A percentile compares a stretch with the other conserved stretches of the same genome.
phyloP scores from a whole-genome alignment of 306 rosid genomes.

The Trifolium pratense region DNA sequence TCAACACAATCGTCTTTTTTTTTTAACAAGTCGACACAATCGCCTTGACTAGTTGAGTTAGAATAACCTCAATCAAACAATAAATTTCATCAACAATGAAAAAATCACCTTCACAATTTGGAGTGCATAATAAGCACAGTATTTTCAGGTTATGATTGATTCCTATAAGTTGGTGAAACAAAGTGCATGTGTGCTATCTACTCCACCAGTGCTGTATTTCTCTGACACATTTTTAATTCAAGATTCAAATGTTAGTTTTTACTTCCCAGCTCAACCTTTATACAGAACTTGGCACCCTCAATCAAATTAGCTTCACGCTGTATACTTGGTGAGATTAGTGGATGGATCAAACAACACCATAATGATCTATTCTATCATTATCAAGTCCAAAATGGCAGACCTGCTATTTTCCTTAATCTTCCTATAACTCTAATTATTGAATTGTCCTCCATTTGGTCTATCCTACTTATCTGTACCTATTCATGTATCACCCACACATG shows the following conservation, averaged over 20 bases:
- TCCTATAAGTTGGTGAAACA: conserved; percentile 50
- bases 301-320: conserved; percentile 48
- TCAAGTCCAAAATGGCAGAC: neutral
- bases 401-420: neutral
- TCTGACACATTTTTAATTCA: conserved; percentile 50
- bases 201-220: conserved; percentile 48
- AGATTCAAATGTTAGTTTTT: conserved; percentile 50
- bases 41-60: conserved; percentile 35
- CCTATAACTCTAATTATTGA: neutral
- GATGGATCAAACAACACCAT: too few species aligned
- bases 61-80: conserved; percentile 35
- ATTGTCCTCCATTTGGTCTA: neutral
- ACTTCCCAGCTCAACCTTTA: conserved; percentile 76
- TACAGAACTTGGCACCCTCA: conserved; percentile 71
- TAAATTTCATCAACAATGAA: conserved; percentile 50
- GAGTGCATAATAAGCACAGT: conserved; percentile 52
- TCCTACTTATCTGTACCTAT: neutral
- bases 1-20: too few species aligned
- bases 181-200: conserved; percentile 45
- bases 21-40: too few species aligned
- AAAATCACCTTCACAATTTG: conserved; percentile 49
- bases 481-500: neutral
- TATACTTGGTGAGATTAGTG: too few species aligned
- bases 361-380: neutral
- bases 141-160: conserved; percentile 43